Evolutionary conservation across 1,139 yeast species (phyloP).

Genomic region (Taphrina wiesneri): DNA sequence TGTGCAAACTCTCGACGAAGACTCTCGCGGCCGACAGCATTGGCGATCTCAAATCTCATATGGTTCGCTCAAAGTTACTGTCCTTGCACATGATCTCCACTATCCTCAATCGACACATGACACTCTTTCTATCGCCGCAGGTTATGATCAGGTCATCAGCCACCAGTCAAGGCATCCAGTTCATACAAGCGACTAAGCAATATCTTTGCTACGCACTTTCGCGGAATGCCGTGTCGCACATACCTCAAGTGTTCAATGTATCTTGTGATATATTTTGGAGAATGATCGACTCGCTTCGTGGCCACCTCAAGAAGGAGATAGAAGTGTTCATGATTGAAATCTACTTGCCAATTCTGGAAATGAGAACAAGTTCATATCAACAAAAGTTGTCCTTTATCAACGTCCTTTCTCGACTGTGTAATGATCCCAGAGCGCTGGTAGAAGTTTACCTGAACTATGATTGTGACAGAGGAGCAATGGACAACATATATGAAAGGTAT

Average conservation of each 20-base stretch:
- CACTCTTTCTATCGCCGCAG: slow-evolving; percentile 67
- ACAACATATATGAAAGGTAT: slow-evolving; percentile 73
- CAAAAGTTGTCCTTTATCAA: slow-evolving; percentile 85
- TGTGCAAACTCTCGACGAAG: slow-evolving; percentile 89
- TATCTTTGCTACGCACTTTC: slow-evolving; percentile 80
- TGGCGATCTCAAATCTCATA: slow-evolving; percentile 84
- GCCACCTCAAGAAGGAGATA: slow-evolving; percentile 85
- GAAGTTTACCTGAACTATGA: slow-evolving; percentile 94
- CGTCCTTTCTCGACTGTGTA: slow-evolving; percentile 74
- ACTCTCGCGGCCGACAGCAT: slow-evolving; percentile 57
- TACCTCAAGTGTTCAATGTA: slow-evolving; percentile 89
- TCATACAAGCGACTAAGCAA: slow-evolving; percentile 80
- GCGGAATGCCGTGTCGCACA: slow-evolving; percentile 87
- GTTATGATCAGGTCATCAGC: slow-evolving; percentile 62
- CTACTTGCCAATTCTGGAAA: slow-evolving; percentile 89
- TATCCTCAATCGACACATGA: slow-evolving; percentile 79
- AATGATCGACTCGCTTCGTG: slow-evolving; percentile 74
- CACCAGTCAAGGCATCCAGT: slow-evolving; percentile 60
- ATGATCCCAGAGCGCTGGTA: slow-evolving; percentile 85
- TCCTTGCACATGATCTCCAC: slow-evolving; percentile 87
- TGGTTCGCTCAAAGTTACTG: slow-evolving; percentile 84
- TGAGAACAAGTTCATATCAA: slow-evolving; percentile 86
- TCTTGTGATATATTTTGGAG: slow-evolving; percentile 93
- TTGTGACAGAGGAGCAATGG: slow-evolving; percentile 73
- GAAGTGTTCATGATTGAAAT: slow-evolving; percentile 92